Percentiles rank a stretch among this genome's conserved stretches.
These are phyloP conservation scores for Agapanthus africanus DNA, from an alignment of 106 monocot species.

Conservation along the genomic window DNA sequence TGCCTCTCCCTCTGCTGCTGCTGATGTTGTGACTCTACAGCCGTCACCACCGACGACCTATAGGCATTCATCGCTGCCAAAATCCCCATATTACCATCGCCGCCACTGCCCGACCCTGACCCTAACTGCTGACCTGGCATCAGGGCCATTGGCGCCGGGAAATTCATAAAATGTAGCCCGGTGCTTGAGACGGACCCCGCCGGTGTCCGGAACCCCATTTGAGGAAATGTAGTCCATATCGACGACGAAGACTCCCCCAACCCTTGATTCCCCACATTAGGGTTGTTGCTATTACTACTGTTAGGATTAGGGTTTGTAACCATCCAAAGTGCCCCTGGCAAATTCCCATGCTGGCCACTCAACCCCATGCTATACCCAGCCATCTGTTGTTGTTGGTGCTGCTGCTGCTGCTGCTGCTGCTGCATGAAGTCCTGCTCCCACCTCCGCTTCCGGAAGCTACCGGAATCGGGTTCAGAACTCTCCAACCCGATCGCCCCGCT, in stretches of 20 bases:
- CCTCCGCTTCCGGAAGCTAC: slow-evolving; percentile 36
- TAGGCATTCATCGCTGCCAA: slow-evolving; percentile 39
- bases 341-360: neutral
- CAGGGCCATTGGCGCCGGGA: slow-evolving; percentile 62
- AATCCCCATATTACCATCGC: slow-evolving; percentile 33
- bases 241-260: slow-evolving; percentile 16
- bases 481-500: slow-evolving; percentile 9
- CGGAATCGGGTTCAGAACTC: slow-evolving; percentile 9
- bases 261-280: neutral
- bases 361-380: slow-evolving; percentile 21
- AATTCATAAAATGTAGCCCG: slow-evolving; percentile 70
- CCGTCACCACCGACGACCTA: slow-evolving; percentile 10
- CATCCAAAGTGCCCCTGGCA: slow-evolving; percentile 43
- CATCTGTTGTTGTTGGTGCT: slow-evolving; percentile 28
- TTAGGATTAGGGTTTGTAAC: slow-evolving; percentile 32
- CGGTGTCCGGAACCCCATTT: slow-evolving; percentile 17
- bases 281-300: neutral
- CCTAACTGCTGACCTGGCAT: slow-evolving; percentile 56
- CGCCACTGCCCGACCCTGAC: slow-evolving; percentile 16
- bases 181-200: slow-evolving; percentile 24
- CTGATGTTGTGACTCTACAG: slow-evolving; percentile 6
- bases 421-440: slow-evolving; percentile 31
- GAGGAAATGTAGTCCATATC: slow-evolving; percentile 27
- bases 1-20: slow-evolving; percentile 25
- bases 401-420: slow-evolving; percentile 26